Evolutionary conservation across 2,329 filamentous ascomycete species (phyloP).

Genomic region (Fusarium staphyleae): DNA sequence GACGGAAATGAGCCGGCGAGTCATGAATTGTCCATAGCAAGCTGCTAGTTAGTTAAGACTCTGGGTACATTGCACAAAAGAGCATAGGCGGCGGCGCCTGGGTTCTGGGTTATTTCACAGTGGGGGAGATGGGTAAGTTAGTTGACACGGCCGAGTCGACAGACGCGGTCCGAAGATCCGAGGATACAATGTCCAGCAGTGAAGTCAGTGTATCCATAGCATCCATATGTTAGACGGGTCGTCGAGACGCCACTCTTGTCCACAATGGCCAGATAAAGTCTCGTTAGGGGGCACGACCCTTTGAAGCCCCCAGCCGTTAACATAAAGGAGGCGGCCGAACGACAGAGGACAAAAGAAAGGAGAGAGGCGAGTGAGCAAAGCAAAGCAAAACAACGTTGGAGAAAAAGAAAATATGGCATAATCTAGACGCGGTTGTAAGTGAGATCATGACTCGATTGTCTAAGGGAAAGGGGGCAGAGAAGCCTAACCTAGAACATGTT

Average conservation of each 20-base stretch:
- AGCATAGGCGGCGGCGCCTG: constrained; percentile 17
- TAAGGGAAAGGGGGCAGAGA: constrained; percentile 3
- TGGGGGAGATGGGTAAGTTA: constrained; percentile 14
- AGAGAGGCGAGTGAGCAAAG: constrained; percentile 6
- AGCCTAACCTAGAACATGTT: too few species aligned
- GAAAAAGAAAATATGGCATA: constrained; percentile 5
- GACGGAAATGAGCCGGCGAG: constrained; percentile 35
- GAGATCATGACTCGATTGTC: not conserved
- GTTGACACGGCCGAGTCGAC: constrained; percentile 14
- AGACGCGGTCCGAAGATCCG: not conserved
- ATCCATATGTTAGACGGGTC: too few species aligned
- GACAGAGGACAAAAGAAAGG: constrained; percentile 1
- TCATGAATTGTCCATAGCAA: constrained; percentile 32
- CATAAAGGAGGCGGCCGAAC: not conserved
- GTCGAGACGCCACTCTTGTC: too few species aligned
- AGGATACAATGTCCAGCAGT: too few species aligned
- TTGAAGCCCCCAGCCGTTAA: not conserved
- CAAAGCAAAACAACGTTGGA: too few species aligned
- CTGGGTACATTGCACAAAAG: constrained; percentile 23
- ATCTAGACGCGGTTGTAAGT: constrained; percentile 11
- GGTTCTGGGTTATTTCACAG: constrained; percentile 9
- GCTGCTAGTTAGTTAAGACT: constrained; percentile 9
- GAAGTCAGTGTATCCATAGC: too few species aligned
- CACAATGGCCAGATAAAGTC: constrained; percentile 20
- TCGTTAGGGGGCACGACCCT: too few species aligned